These are phyloP conservation scores for Clarireedia hainanense DNA, from an alignment of 2,329 filamentous ascomycete species.

Conservation along the genomic window DNA sequence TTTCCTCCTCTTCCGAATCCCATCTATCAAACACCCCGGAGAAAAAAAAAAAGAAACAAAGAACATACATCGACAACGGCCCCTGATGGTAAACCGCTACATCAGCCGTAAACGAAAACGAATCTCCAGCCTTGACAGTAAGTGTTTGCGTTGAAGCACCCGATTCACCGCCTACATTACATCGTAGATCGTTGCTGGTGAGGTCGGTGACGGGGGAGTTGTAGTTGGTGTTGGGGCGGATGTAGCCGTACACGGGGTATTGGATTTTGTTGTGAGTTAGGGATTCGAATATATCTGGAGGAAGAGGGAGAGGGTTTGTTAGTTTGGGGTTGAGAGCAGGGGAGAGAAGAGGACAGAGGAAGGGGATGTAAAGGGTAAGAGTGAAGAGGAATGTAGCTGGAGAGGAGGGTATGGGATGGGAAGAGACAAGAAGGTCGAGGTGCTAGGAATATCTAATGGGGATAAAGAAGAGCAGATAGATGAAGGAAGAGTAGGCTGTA, in stretches of 20 bases:
- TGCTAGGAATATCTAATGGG: too few relatives aligned
- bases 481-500: not conserved
- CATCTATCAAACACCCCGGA: not conserved
- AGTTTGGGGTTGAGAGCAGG: not conserved
- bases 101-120: constrained; percentile 40
- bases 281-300: constrained; percentile 23
- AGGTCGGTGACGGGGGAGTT: constrained; percentile 38
- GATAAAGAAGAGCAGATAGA: not conserved
- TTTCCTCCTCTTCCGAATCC: not conserved
- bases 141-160: constrained; percentile 19
- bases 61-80: constrained; percentile 24
- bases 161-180: constrained; percentile 33
- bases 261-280: constrained; percentile 19
- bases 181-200: constrained; percentile 30
- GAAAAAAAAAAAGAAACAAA: not conserved
- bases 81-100: constrained; percentile 30
- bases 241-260: constrained; percentile 40
- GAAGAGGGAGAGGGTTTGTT: not conserved
- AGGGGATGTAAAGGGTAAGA: not conserved
- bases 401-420: not conserved
- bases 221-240: constrained; percentile 38
- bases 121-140: constrained; percentile 32
- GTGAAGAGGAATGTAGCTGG: not conserved
- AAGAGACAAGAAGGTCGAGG: not conserved
- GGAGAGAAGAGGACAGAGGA: not conserved